phyloP scores from a whole-genome alignment of 176 grass and related monocot species.

The Carex parvula region DNA sequence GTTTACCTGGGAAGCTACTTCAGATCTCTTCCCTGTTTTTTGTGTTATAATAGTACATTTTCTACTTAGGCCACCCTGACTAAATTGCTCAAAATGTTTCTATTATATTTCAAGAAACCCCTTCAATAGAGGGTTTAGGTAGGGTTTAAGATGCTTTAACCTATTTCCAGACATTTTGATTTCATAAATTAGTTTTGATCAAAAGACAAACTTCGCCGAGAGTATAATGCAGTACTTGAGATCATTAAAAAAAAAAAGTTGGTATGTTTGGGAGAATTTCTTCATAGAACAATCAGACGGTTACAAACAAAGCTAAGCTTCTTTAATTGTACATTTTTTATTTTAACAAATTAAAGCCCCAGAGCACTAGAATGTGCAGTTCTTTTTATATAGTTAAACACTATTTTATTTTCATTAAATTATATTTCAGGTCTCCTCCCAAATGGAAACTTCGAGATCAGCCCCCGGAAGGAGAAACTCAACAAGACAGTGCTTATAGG shows the following conservation, averaged over 20 bases:
- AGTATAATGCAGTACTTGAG: neutral
- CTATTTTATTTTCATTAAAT: neutral
- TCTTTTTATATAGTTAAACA: neutral
- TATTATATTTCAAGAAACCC: neutral
- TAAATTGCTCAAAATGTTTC: neutral
- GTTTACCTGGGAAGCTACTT: neutral
- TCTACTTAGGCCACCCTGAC: neutral
- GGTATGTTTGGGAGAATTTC: neutral
- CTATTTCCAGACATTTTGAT: neutral
- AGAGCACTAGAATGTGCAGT: neutral
- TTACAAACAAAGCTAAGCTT: neutral
- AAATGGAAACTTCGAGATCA: constrained; percentile 94
- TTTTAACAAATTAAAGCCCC: constrained; percentile 16
- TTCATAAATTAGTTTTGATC: neutral
- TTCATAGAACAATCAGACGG: neutral
- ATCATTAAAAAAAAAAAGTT: neutral
- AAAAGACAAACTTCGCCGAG: neutral
- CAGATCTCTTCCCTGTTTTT: neutral
- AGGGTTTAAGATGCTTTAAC: neutral
- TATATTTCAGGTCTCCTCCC: constrained; percentile 50
- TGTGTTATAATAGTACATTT: neutral
- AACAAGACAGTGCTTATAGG: constrained; percentile 88
- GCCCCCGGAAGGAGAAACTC: constrained; percentile 49
- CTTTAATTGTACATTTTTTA: neutral
- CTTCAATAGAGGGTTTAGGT: constrained; percentile 5